Evolutionary conservation across 1,139 yeast genomes (phyloP).

Genomic region (Zhuliangozyma parablackwelliae): DNA sequence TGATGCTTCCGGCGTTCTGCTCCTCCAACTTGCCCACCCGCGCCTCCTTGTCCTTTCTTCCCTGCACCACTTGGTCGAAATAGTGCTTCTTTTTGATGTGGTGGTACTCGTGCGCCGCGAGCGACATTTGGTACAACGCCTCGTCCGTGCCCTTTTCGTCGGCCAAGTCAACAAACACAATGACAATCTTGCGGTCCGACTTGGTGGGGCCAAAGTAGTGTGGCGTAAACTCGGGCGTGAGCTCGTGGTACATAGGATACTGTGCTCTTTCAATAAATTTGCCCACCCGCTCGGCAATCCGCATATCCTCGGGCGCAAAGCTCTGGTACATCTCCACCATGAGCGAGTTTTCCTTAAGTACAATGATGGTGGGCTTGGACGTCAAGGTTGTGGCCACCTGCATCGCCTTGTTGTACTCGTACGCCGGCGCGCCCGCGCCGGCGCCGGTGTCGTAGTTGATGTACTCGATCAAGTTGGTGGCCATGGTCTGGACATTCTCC

Average conservation of each 20-base stretch:
- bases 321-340: slow-evolving; percentile 52
- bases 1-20: slow-evolving; percentile 34
- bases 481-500: slow-evolving; percentile 38
- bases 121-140: slow-evolving; percentile 39
- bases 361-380: slow-evolving; percentile 54
- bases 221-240: slow-evolving; percentile 37
- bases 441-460: slow-evolving; percentile 36
- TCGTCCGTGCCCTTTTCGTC: slow-evolving; percentile 32
- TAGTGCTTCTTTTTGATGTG: slow-evolving; percentile 40
- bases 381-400: slow-evolving; percentile 51
- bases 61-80: slow-evolving; percentile 31
- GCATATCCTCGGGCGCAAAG: slow-evolving; percentile 59
- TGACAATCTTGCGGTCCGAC: slow-evolving; percentile 43
- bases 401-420: slow-evolving; percentile 39
- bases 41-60: slow-evolving; percentile 40
- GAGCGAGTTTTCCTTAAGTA: slow-evolving; percentile 54
- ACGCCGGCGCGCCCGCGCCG: slow-evolving; percentile 15
- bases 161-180: slow-evolving; percentile 47
- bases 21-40: slow-evolving; percentile 41
- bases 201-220: slow-evolving; percentile 22
- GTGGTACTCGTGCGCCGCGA: slow-evolving; percentile 53
- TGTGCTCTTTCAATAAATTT: slow-evolving; percentile 45
- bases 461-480: slow-evolving; percentile 33
- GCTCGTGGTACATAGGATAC: slow-evolving; percentile 49
- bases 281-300: slow-evolving; percentile 45